A percentile compares a stretch with the other conserved stretches of the same genome.
Conservation (phyloP, 768 basidiomycete genomes). For the Rhodocollybia butyracea region DNA sequence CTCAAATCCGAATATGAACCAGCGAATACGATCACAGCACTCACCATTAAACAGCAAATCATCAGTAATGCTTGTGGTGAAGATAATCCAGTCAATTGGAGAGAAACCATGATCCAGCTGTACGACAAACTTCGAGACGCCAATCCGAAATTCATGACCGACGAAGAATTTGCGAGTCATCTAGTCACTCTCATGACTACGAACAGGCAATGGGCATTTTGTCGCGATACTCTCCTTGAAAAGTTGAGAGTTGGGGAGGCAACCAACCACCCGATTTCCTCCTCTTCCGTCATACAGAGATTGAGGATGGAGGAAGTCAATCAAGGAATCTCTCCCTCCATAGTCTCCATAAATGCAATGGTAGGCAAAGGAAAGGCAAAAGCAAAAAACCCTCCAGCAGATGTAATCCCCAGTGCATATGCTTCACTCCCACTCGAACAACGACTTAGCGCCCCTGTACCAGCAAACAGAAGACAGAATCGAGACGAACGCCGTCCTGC, state of each 20-base stretch:
- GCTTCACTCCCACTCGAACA: too few relatives aligned
- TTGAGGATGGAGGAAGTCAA: not conserved
- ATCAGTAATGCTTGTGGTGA: not conserved
- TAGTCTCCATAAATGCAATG: not conserved
- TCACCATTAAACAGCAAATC: constrained; percentile 10
- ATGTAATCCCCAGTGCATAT: too few relatives aligned
- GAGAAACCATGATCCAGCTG: not conserved
- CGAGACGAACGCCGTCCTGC: too few relatives aligned
- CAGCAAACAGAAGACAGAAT: too few relatives aligned
- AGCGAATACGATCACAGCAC: not conserved
- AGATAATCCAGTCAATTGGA: not conserved
- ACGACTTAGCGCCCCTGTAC: too few relatives aligned
- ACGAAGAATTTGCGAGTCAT: constrained; percentile 6
- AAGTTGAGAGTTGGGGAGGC: not conserved
- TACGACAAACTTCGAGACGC: not conserved
- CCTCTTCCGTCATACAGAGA: not conserved
- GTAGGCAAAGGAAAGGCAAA: not conserved
- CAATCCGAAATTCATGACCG: not conserved
- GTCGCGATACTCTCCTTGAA: not conserved
- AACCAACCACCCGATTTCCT: not conserved
- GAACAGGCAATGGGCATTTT: not conserved
- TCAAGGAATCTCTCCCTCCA: not conserved
- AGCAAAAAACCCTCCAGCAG: not conserved
- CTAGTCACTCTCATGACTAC: constrained; percentile 7
- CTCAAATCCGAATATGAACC: constrained; percentile 14